phyloP scores from a whole-genome alignment of 257 asterid species.

The Rehmannia glutinosa region DNA sequence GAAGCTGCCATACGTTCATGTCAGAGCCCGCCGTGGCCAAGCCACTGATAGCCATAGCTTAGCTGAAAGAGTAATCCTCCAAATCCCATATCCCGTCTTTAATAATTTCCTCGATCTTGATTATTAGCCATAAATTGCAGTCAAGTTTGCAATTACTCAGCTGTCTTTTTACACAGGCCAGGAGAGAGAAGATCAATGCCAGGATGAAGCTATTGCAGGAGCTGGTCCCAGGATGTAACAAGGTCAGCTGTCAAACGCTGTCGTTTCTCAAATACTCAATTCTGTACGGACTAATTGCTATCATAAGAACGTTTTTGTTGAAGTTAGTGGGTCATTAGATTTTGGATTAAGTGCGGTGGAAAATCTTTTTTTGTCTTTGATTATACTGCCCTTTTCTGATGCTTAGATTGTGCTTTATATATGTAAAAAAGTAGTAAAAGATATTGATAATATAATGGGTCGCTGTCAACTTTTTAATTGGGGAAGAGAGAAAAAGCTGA shows the following conservation, averaged over 20 bases:
- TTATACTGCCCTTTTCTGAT: conserved; percentile 14
- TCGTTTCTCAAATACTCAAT: conserved; percentile 15
- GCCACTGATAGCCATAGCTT: conserved; percentile 98
- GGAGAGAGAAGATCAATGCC: conserved; percentile 92
- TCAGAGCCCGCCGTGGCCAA: conserved; percentile 98
- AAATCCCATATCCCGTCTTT: conserved; percentile 14
- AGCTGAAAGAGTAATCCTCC: conserved; percentile 78
- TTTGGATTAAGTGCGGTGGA: conserved; percentile 20
- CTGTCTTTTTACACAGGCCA: background rate
- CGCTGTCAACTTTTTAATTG: conserved; percentile 50
- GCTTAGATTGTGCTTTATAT: conserved; percentile 18
- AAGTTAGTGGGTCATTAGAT: conserved; percentile 12
- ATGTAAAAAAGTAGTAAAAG: conserved; percentile 6
- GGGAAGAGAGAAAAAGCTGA: conserved; percentile 37
- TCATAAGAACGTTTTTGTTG: conserved; percentile 17
- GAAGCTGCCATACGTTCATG: conserved; percentile 88
- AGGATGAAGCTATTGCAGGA: conserved; percentile 94
- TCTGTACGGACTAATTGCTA: conserved; percentile 13
- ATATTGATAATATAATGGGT: conserved; percentile 28
- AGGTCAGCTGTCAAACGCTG: conserved; percentile 61
- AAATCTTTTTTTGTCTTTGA: conserved; percentile 6
- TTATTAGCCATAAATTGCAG: conserved; percentile 15
- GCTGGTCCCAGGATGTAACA: conserved; percentile 98
- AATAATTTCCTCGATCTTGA: conserved; percentile 20
- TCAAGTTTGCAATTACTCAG: conserved; percentile 18